phyloP scores from a whole-genome alignment of 2,329 filamentous ascomycete genomes.

The Falciphora oryzae region DNA sequence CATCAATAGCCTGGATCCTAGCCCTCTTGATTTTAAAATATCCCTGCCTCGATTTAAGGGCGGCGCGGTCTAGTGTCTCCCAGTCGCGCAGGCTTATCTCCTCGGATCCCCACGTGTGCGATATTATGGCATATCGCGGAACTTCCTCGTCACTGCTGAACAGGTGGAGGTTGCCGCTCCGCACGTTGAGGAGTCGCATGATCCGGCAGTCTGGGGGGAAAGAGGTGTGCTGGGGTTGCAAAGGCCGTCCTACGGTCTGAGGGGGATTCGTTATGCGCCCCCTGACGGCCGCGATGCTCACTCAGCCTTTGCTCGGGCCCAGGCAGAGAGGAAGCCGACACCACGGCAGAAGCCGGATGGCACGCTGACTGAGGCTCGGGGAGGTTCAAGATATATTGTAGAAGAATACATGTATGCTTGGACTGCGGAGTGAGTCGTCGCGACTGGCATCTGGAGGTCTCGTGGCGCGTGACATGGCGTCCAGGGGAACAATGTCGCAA shows the following conservation, averaged over 20 bases:
- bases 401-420: background rate
- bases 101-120: constrained; percentile 14
- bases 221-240: too few relatives aligned
- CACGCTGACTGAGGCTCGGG: background rate
- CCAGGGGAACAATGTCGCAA: background rate
- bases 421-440: too few relatives aligned
- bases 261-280: too few relatives aligned
- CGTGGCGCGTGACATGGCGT: background rate
- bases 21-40: constrained; percentile 10
- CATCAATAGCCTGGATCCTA: constrained; percentile 4
- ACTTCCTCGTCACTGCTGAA: background rate
- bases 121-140: constrained; percentile 13
- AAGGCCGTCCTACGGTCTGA: too few relatives aligned
- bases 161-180: background rate
- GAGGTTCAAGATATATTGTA: background rate
- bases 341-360: background rate
- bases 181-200: constrained; percentile 11
- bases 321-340: too few relatives aligned
- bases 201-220: background rate
- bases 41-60: background rate
- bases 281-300: background rate
- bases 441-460: background rate
- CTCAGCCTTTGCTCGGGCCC: background rate
- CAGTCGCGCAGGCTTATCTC: constrained; percentile 14
- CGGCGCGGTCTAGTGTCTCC: constrained; percentile 2